A percentile compares a stretch with the other conserved stretches of the same genome.
phyloP scores from a whole-genome alignment of 345 rosid species.

The Citrus trifoliata region DNA sequence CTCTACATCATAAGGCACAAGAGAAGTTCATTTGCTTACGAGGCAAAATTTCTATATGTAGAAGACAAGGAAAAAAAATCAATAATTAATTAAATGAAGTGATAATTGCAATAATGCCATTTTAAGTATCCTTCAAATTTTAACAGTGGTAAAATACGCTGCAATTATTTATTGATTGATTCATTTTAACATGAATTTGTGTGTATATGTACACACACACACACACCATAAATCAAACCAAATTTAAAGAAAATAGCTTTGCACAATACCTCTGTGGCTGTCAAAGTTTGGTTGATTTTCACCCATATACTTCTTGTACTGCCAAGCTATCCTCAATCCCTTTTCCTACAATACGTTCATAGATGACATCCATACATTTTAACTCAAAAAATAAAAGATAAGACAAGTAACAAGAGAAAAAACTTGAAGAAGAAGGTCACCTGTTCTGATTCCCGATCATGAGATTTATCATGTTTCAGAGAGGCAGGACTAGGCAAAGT shows the following conservation, averaged over 20 bases:
- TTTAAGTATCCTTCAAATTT: not conserved
- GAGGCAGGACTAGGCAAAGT: slow-evolving; percentile 75
- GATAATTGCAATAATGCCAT: not conserved
- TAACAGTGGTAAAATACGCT: not conserved
- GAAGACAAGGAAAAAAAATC: not conserved
- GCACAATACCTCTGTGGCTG: slow-evolving; percentile 31
- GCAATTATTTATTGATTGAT: not conserved
- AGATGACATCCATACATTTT: slow-evolving; percentile 5
- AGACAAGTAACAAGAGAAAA: not conserved
- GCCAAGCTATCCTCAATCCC: slow-evolving; percentile 89
- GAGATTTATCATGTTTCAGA: slow-evolving; percentile 60
- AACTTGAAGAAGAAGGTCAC: slow-evolving; percentile 25
- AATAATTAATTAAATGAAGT: not conserved
- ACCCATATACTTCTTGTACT: slow-evolving; percentile 76
- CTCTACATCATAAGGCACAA: not conserved
- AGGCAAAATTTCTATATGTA: not conserved
- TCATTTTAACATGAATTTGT: not conserved
- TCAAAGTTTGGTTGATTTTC: slow-evolving; percentile 50
- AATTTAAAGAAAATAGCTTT: not conserved
- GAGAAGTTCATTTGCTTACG: not conserved
- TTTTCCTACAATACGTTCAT: slow-evolving; percentile 46
- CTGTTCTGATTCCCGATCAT: slow-evolving; percentile 40
- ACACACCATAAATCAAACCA: not conserved
- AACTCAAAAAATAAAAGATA: slow-evolving; percentile 1
- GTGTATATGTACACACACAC: fast-evolving